Conservation (phyloP, 805 yeast species). For the Kodamaea laetipori region DNA sequence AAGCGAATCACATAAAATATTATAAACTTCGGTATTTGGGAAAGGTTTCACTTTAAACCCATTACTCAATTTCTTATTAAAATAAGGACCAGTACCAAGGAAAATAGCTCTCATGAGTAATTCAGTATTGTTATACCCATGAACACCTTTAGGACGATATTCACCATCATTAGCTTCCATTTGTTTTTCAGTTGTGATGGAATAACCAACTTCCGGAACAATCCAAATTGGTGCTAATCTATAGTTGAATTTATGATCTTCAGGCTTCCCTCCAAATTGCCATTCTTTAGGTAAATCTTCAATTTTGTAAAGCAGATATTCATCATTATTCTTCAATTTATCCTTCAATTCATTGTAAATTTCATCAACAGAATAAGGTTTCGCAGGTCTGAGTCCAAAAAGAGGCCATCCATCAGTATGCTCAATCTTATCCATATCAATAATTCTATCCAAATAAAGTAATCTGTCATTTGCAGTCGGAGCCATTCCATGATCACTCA, state of each 20-base stretch:
- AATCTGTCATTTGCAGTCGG: conserved; percentile 75
- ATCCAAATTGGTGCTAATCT: conserved; percentile 87
- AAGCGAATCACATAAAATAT: conserved; percentile 69
- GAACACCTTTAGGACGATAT: conserved; percentile 73
- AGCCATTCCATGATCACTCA: conserved; percentile 94
- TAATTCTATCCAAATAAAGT: conserved; percentile 70
- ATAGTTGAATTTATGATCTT: conserved; percentile 46
- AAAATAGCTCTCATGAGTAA: conserved; percentile 83
- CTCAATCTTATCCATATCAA: conserved; percentile 56
- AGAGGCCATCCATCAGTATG: conserved; percentile 86
- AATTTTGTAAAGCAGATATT: conserved; percentile 51
- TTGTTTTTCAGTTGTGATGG: conserved; percentile 61
- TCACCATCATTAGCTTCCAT: conserved; percentile 50
- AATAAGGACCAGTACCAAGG: conserved; percentile 79
- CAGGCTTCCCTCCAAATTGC: conserved; percentile 51
- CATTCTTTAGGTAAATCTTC: conserved; percentile 58
- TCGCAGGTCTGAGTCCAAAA: conserved; percentile 67
- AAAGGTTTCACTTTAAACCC: conserved; percentile 57
- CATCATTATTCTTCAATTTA: conserved; percentile 28
- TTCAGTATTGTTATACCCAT: conserved; percentile 80
- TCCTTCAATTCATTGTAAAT: conserved; percentile 46
- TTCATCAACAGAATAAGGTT: conserved; percentile 41
- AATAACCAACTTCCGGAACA: conserved; percentile 80
- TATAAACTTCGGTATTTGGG: conserved; percentile 70
- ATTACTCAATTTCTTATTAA: conserved; percentile 40